Base-by-base conservation (phyloP, 768 basidiomycete genomes). In the Lactarius evosmus region DNA sequence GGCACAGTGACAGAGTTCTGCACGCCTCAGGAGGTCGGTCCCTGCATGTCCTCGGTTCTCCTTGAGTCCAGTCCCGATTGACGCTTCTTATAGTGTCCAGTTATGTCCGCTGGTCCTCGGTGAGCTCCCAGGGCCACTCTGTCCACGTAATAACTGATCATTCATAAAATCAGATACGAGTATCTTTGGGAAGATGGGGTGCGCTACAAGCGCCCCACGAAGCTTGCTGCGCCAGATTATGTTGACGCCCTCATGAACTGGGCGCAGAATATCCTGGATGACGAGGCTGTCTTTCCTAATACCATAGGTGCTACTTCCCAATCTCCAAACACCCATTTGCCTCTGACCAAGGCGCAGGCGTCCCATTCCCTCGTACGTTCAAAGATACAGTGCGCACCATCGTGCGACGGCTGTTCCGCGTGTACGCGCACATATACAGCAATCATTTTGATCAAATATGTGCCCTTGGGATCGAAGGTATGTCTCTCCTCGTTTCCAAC, bases 371-470 rank as follows among this genome's bases (percentile, higher is more conserved):
- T 49, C 56, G 57, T 19, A 60, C 61, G 4, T 66, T 67, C 53
- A 59, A 87, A 32, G 89, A 92, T 19, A 95, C 92, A 0, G 89
- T 97, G 65, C 88, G 93, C 72, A 93, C 92, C 11, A 94, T 99
- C 63, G 84, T 93, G 62, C 84, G 97, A 51, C 85, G 97, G 30
- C 75, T 99, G 60, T 99, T 99, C 82, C 85, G 97, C 19, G 91
- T 99, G 46, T 99, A 99, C 74, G 97, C 95, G 22, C 97, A 99
- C 74, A 87, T 98, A 72, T 99, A 99, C 79, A 96, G 95, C 80
- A 96, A 94, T 69, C 97, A 99, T 76, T 98, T 99, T 74, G 97
- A 98, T 71, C 96, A 98, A 70, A 93, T 98, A 63, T 98, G 96
- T 74, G 97, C 97, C 16, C 78, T 99, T 52, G 95, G 95, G 6